Conservation (phyloP, 177 flowering plant genomes). For the Vitis hybrid region DNA sequence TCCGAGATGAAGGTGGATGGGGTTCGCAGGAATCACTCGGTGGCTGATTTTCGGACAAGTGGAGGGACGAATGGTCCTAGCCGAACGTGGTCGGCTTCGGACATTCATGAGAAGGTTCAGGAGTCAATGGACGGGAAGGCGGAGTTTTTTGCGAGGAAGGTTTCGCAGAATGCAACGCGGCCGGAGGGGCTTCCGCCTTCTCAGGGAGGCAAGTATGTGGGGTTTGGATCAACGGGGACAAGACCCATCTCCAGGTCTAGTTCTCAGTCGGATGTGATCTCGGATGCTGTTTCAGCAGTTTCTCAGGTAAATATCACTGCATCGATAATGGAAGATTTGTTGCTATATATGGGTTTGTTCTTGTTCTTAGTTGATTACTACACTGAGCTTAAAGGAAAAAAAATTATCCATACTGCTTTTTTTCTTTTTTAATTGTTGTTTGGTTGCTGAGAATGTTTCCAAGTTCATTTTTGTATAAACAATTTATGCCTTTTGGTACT, state of each 20-base stretch:
- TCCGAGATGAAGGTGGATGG: too few species aligned
- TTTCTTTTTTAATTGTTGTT: too few species aligned
- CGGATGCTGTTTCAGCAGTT: conserved; percentile 70
- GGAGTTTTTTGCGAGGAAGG: conserved; percentile 66
- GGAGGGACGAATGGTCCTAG: conserved; percentile 30
- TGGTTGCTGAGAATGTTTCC: too few species aligned
- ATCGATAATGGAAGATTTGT: too few species aligned
- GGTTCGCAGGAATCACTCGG: too few species aligned
- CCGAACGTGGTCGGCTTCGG: conserved; percentile 70
- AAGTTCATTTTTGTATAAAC: too few species aligned
- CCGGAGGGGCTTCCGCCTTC: conserved; percentile 94
- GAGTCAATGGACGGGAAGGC: conserved; percentile 88
- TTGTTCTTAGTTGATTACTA: background rate
- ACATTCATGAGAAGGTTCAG: conserved; percentile 60
- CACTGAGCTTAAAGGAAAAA: too few species aligned
- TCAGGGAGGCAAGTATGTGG: conserved; percentile 95
- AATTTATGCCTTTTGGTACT: too few species aligned
- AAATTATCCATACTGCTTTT: too few species aligned
- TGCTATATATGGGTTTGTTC: too few species aligned
- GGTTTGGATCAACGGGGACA: conserved; percentile 72
- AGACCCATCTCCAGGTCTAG: conserved; percentile 33
- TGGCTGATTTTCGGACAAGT: conserved; percentile 5
- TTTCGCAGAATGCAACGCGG: conserved; percentile 71
- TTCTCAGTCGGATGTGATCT: too few species aligned
- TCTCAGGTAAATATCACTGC: conserved; percentile 60